Base-by-base conservation (phyloP, 352 stramenopile genomes). In the Discostella stelligera region DNA sequence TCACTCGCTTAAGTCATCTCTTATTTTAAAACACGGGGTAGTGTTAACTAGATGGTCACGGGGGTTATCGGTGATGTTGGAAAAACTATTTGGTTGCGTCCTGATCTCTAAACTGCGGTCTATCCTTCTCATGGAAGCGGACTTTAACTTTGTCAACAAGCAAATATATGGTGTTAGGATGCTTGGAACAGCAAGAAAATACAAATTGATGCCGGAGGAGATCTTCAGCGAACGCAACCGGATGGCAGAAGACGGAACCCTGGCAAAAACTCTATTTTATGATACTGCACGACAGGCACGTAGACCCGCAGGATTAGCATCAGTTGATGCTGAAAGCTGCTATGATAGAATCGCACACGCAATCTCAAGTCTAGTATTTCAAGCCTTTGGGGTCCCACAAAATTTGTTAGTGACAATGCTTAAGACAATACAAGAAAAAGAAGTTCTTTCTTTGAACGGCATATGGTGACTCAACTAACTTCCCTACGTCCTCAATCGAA, bases 111-210 rank as follows among this genome's bases (percentile, higher is more conserved):
- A 79, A 64, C 20, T 79, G 7, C 7, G 71, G 27, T 61, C 71
- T 13, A 79, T 79, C 11, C 32, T 79, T 4, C 55, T 79, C 1
- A 79, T 79, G 71, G 62, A 79, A n/a, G n/a, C n/a, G n/a, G n/a
- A n/a, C n/a, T n/a, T n/a, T n/a, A n/a, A n/a, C n/a, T n/a, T n/a
- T n/a, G 46, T 18, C 3, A 53, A 53, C 21, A 53, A 53, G 9
- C 46, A 11, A 53, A 11, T 68, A 6, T 63, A 23, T 59, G 66
- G 55, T 13, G 37, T 49, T 5, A 25, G 63, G 18, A 66, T 66
- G 46, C n/a, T 74, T 25, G 32, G 59, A n/a, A 66, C 59, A 11
- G 66, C 23, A 4, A 60, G 54, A 49, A 59, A 44, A 16, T 54
- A 63, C 21, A 11, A 11, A 10, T 30, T 75, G 0, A 68, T 75